phyloP scores from a whole-genome alignment of 257 asterid genomes.

The Thymus quinquecostatus region DNA sequence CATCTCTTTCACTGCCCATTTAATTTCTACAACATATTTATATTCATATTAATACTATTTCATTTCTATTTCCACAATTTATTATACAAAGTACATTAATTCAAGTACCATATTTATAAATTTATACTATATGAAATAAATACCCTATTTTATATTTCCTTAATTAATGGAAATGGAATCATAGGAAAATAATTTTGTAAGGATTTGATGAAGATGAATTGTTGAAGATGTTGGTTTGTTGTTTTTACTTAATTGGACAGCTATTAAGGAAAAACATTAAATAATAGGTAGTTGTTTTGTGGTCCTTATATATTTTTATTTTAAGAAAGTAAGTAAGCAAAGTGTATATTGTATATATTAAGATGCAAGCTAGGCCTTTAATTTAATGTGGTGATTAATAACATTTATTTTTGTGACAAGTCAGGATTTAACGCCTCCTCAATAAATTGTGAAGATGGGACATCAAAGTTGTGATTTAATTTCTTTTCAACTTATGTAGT shows the following conservation, averaged over 20 bases:
- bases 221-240: neutral
- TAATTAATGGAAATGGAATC: neutral
- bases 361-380: neutral
- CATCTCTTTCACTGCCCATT: constrained; percentile 38
- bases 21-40: neutral
- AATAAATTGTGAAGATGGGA: constrained; percentile 15
- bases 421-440: constrained; percentile 34
- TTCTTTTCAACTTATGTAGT: constrained; percentile 7
- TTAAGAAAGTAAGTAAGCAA: too few species aligned
- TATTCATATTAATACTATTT: neutral
- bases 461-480: constrained; percentile 29
- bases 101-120: too few species aligned
- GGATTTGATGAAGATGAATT: neutral
- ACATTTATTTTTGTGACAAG: constrained; percentile 31
- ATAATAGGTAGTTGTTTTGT: constrained; percentile 35
- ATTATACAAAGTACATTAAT: too few species aligned
- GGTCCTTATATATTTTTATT: constrained; percentile 27
- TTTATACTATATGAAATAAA: neutral
- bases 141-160: neutral
- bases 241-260: constrained; percentile 9
- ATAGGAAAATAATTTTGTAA: neutral
- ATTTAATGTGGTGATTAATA: constrained; percentile 38
- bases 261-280: constrained; percentile 29
- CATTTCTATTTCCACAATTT: neutral
- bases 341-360: neutral